Base-by-base conservation (phyloP, 1,284 basidiomycete species). In the Phellopilus nigrolimitatus region DNA sequence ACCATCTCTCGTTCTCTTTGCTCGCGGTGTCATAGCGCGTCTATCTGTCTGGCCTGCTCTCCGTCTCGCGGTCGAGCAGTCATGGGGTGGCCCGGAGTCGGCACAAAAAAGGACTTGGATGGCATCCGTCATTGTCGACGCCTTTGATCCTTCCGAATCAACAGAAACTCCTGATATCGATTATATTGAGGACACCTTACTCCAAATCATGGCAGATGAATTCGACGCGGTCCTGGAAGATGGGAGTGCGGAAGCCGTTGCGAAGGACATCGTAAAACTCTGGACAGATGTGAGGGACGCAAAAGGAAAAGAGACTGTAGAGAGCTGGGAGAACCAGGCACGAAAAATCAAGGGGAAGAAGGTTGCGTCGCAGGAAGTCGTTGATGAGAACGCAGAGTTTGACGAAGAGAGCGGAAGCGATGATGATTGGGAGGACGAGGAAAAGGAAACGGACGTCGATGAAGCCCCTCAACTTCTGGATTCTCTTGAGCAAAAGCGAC, bases 171-270 rank as follows among this genome's bases (percentile, higher is more conserved):
- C 88, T 0, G 91, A 93, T 60, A 75, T 74, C 17, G 72, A 80
- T 60, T 89, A 92, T 60, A 68, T 95, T 52, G 88, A 88, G 60
- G 81, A 88, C 49, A 72, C 87, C 58, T 72, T 95, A 12, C 71
- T 87, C 3, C 88, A 90, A 62, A 78, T 89, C 41, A 82, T 95
- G 76, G 73, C 75, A 13, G 90, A 95, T 61, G 92, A 94, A 62
- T 95, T 91, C 61, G 89, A 92, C 27, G 76, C 81, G 13, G 70
- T 76, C 4, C 69, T 95, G 36, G 91, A 95, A 60, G 92, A 95
- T 62, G 89, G 79, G 17, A 89, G 85, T 49, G 80, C 83, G 1
- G 79, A 82, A 54, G 68, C 64, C 5, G 80, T 95, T 36, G 84
- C 89, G 4, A 68, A 66, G 55, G 88, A 91, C 59, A 71, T 92